phyloP scores from a whole-genome alignment of 2,329 filamentous ascomycete genomes.

The Ophiosphaerella narmari region DNA sequence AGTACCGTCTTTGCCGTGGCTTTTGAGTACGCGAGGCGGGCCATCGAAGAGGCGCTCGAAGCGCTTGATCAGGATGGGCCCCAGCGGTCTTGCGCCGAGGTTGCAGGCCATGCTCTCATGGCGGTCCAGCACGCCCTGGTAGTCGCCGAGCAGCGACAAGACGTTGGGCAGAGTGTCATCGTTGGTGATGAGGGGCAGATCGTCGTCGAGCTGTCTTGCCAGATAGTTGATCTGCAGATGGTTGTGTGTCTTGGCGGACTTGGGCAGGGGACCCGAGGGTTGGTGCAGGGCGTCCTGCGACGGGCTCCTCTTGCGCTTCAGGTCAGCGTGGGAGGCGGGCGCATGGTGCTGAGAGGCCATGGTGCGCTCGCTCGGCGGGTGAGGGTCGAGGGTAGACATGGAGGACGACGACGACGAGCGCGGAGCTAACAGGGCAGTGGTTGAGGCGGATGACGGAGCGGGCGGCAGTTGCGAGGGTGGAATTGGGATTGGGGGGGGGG shows the following conservation, averaged over 20 bases:
- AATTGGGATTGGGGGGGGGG: conserved; percentile 26
- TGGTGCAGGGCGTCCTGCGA: conserved; percentile 43
- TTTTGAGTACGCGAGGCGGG: conserved; percentile 70
- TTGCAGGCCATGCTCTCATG: conserved; percentile 87
- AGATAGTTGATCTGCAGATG: conserved; percentile 72
- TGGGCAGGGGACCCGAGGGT: conserved; percentile 49
- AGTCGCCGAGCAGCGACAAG: conserved; percentile 73
- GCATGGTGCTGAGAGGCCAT: conserved; percentile 33
- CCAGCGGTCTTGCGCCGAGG: conserved; percentile 80
- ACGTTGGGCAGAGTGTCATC: conserved; percentile 76
- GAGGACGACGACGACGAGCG: conserved; percentile 16
- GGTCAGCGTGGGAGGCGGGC: conserved; percentile 30
- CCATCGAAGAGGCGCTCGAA: conserved; percentile 87
- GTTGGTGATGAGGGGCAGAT: conserved; percentile 64
- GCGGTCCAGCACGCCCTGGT: conserved; percentile 82
- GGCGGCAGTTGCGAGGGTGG: conserved; percentile 23
- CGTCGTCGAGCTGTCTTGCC: conserved; percentile 64
- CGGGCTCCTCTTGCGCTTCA: conserved; percentile 55
- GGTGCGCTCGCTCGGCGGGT: conserved; percentile 21
- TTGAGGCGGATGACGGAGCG: conserved; percentile 17
- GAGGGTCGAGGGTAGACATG: conserved; percentile 34
- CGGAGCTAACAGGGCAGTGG: conserved; percentile 18
- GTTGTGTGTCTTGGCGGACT: conserved; percentile 60
- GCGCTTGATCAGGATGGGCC: conserved; percentile 80
- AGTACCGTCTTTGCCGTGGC: conserved; percentile 63